phyloP scores from a whole-genome alignment of 495 filamentous ascomycete species.

The Xylaria sp. region DNA sequence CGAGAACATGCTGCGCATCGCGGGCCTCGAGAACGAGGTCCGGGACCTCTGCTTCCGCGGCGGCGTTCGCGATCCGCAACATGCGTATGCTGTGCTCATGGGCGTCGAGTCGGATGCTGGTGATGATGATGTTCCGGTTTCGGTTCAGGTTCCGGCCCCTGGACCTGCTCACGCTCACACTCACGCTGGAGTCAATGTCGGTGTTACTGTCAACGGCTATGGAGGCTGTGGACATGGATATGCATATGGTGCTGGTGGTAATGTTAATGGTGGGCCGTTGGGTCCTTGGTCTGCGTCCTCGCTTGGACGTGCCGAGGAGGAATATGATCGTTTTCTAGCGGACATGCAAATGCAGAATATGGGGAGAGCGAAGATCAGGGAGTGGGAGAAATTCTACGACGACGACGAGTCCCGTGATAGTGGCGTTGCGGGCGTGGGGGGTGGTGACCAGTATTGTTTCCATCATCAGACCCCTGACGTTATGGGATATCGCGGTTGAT shows the following conservation, averaged over 20 bases:
- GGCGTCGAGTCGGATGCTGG: background rate
- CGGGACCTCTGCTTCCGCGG: slow-evolving; percentile 19
- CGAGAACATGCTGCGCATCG: slow-evolving; percentile 1
- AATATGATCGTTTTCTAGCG: slow-evolving; percentile 10
- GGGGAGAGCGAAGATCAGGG: background rate
- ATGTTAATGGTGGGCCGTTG: background rate
- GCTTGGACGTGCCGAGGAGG: slow-evolving; percentile 6
- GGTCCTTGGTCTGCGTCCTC: slow-evolving; percentile 20
- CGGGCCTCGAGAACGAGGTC: slow-evolving; percentile 23
- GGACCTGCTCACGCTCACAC: too few relatives aligned
- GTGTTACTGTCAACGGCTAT: background rate
- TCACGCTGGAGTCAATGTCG: background rate
- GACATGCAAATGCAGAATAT: slow-evolving; percentile 1
- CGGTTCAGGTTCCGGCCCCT: background rate
- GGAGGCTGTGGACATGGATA: background rate
- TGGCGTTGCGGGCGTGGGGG: slow-evolving; percentile 6
- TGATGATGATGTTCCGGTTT: background rate
- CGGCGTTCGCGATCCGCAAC: slow-evolving; percentile 20
- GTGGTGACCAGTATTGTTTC: background rate
- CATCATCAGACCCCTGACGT: background rate
- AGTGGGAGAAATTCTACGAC: background rate
- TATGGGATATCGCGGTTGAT: slow-evolving; percentile 8
- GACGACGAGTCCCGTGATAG: slow-evolving; percentile 13
- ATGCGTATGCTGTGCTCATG: slow-evolving; percentile 29
- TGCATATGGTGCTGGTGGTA: background rate